These are phyloP conservation scores for Monosporascus sp. DNA, from an alignment of 2,329 filamentous ascomycete genomes.

Conservation along the genomic window DNA sequence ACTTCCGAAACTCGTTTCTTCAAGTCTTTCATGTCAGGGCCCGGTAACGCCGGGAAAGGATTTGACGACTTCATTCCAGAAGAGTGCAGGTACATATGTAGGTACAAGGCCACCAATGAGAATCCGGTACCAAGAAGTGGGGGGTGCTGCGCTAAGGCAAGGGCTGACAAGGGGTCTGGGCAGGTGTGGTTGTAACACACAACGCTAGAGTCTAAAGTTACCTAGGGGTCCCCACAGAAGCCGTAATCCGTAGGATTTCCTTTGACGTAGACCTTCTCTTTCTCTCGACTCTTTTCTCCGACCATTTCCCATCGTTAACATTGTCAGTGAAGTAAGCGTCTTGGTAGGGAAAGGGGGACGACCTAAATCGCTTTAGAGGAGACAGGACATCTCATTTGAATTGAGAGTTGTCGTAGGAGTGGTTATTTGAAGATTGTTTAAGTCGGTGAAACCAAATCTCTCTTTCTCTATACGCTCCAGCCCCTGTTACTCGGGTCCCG, in stretches of 20 bases:
- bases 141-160: background rate
- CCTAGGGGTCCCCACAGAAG: background rate
- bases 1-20: no score
- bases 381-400: background rate
- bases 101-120: background rate
- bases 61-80: no score
- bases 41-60: no score
- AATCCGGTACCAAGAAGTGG: background rate
- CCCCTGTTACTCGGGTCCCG: background rate
- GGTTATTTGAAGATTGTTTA: background rate
- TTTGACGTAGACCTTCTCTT: background rate
- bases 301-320: background rate
- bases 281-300: background rate
- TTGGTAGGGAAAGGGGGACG: background rate
- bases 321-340: background rate
- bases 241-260: background rate
- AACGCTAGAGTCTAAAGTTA: background rate
- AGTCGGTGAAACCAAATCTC: background rate
- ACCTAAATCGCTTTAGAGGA: background rate
- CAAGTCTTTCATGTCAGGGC: no score
- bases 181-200: background rate
- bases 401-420: background rate
- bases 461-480: background rate
- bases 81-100: no score
- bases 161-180: background rate